Evolutionary conservation across 1,139 yeast species (phyloP).

Genomic region (Geotrichum fermentans): DNA sequence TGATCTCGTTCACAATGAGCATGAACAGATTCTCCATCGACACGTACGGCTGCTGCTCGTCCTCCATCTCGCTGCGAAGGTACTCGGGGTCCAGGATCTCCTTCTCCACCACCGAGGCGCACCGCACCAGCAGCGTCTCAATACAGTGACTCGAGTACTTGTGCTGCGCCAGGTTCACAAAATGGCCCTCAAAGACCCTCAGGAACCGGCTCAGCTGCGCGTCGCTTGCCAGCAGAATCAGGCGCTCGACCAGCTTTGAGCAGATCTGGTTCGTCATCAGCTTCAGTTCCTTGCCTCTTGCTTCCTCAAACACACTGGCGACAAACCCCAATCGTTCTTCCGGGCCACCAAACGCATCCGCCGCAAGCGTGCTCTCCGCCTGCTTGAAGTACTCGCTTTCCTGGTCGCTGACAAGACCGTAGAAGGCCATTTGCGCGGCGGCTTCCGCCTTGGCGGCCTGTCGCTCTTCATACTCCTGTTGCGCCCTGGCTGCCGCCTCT

Average conservation of each 20-base stretch:
- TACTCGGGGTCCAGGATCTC: constrained; percentile 44
- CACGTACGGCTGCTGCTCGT: constrained; percentile 6
- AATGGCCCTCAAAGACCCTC: constrained; percentile 63
- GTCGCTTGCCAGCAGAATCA: constrained; percentile 63
- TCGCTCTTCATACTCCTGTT: constrained; percentile 18
- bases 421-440: constrained; percentile 45
- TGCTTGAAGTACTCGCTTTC: constrained; percentile 88
- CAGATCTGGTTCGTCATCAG: constrained; percentile 92
- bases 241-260: constrained; percentile 84
- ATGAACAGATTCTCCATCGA: constrained; percentile 52
- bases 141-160: constrained; percentile 92
- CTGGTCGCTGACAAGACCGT: constrained; percentile 76
- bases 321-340: constrained; percentile 76
- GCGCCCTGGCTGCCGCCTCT: constrained; percentile 12
- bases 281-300: constrained; percentile 84
- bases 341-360: constrained; percentile 67
- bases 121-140: constrained; percentile 74
- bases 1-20: constrained; percentile 61
- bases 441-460: constrained; percentile 18
- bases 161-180: constrained; percentile 72
- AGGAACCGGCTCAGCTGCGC: constrained; percentile 57
- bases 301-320: constrained; percentile 74
- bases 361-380: constrained; percentile 80
- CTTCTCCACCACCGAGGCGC: constrained; percentile 71
- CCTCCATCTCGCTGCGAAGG: constrained; percentile 11